Conservation (phyloP, 2,329 filamentous ascomycete genomes). For the Penicillium psychrosexuale region DNA sequence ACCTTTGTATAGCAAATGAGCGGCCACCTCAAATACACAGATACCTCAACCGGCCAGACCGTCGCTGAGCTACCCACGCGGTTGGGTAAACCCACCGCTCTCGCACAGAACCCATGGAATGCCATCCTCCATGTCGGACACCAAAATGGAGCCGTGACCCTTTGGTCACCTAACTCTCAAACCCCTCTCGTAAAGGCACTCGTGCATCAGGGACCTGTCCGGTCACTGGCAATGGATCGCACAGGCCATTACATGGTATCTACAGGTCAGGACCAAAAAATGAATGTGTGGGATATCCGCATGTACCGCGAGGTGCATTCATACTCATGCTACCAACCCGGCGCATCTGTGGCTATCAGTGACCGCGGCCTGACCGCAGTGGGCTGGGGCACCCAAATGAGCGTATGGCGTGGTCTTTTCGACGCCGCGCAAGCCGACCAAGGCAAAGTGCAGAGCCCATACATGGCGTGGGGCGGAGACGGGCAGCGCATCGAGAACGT, state of each 20-base stretch:
- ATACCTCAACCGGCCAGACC: slow-evolving; percentile 87
- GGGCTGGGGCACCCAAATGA: slow-evolving; percentile 84
- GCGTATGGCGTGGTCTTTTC: slow-evolving; percentile 89
- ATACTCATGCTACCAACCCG: slow-evolving; percentile 80
- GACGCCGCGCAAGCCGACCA: slow-evolving; percentile 68
- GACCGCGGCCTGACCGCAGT: slow-evolving; percentile 85
- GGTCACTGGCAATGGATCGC: slow-evolving; percentile 78
- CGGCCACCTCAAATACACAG: slow-evolving; percentile 88
- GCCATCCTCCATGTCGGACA: slow-evolving; percentile 89
- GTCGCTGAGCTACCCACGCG: slow-evolving; percentile 82
- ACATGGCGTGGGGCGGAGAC: slow-evolving; percentile 90
- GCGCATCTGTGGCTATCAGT: slow-evolving; percentile 79
- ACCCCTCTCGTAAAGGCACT: slow-evolving; percentile 87
- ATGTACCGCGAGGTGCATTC: slow-evolving; percentile 91
- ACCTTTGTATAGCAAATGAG: slow-evolving; percentile 59
- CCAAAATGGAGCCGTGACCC: slow-evolving; percentile 87
- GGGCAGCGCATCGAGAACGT: slow-evolving; percentile 77
- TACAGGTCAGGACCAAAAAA: slow-evolving; percentile 81
- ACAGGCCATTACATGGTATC: slow-evolving; percentile 96
- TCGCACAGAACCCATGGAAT: slow-evolving; percentile 88
- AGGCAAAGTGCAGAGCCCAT: slow-evolving; percentile 78
- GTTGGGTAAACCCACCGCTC: slow-evolving; percentile 75
- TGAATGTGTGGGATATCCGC: slow-evolving; percentile 94
- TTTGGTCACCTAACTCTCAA: slow-evolving; percentile 91
- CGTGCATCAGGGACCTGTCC: slow-evolving; percentile 83